These are phyloP conservation scores for Fraxinus sp. DNA, from an alignment of 305 asterid species.

Conservation along the genomic window DNA sequence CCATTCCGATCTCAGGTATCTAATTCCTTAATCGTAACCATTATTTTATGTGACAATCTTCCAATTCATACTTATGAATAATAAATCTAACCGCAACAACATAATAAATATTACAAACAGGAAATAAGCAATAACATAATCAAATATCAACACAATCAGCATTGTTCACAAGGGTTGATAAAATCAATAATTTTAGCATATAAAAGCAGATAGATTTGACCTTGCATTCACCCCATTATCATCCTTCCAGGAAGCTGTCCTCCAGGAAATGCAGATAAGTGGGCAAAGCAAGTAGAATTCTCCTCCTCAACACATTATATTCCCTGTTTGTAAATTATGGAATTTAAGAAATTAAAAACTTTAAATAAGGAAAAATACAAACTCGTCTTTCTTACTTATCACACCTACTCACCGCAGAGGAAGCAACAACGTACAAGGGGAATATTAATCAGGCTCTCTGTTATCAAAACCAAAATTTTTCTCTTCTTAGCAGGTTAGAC, in stretches of 20 bases:
- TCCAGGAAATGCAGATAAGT: conserved; percentile 34
- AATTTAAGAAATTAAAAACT: background rate
- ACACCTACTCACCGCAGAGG: conserved; percentile 25
- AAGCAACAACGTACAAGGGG: conserved; percentile 21
- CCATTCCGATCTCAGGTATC: background rate
- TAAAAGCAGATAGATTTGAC: background rate
- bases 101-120: background rate
- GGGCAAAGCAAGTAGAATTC: conserved; percentile 21
- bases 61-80: background rate
- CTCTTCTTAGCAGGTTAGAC: conserved; percentile 7
- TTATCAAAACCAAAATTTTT: conserved; percentile 1
- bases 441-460: conserved; percentile 4
- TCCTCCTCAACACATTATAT: conserved; percentile 15
- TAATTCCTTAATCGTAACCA: background rate
- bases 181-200: background rate
- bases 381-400: background rate
- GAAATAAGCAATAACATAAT: background rate
- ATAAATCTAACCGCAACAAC: background rate
- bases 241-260: conserved; percentile 36
- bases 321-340: conserved; percentile 4
- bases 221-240: conserved; percentile 27
- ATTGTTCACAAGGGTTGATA: background rate
- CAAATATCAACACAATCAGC: conserved; percentile 2
- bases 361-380: background rate
- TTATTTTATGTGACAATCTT: background rate